Conservation (phyloP, 768 basidiomycete species). For the Pisolithus tinctorius region DNA sequence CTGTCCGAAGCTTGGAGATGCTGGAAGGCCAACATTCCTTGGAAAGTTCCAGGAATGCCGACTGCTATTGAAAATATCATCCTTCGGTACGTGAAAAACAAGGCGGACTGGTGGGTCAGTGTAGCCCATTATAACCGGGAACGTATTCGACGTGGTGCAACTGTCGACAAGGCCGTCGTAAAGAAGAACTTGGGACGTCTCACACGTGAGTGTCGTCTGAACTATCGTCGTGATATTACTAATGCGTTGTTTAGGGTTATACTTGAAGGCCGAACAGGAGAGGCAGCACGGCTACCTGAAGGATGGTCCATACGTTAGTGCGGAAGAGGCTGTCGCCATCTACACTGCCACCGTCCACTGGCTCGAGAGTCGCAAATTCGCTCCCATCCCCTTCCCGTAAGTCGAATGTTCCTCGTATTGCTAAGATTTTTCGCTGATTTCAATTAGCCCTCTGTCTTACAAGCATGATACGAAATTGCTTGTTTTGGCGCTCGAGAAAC, state of each 20-base stretch:
- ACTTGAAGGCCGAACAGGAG: conserved; percentile 98
- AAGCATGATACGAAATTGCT: conserved; percentile 99
- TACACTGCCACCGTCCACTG: conserved; percentile 99
- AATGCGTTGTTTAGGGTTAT: conserved; percentile 49
- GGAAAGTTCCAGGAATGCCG: conserved; percentile 99
- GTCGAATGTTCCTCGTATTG: conserved; percentile 18
- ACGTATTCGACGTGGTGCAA: conserved; percentile 93
- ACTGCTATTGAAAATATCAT: conserved; percentile 99
- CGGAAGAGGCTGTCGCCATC: conserved; percentile 97
- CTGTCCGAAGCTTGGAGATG: conserved; percentile 98
- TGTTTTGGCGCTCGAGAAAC: conserved; percentile 92
- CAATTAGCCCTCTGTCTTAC: conserved; percentile 82
- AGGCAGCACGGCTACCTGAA: conserved; percentile 98
- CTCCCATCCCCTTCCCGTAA: conserved; percentile 97
- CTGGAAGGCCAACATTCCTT: conserved; percentile 96
- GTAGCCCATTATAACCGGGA: conserved; percentile 98
- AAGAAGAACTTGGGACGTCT: conserved; percentile 99
- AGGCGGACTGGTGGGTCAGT: conserved; percentile 96
- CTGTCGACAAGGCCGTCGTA: conserved; percentile 96
- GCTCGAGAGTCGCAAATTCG: conserved; percentile 96
- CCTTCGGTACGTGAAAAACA: conserved; percentile 96
- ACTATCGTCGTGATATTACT: conserved; percentile 4
- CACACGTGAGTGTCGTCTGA: conserved; percentile 56
- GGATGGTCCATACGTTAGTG: conserved; percentile 98
- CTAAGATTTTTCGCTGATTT: neutral